Evolutionary conservation across 2,329 filamentous ascomycete species (phyloP).

Genomic region (Phialophora verrucosa): DNA sequence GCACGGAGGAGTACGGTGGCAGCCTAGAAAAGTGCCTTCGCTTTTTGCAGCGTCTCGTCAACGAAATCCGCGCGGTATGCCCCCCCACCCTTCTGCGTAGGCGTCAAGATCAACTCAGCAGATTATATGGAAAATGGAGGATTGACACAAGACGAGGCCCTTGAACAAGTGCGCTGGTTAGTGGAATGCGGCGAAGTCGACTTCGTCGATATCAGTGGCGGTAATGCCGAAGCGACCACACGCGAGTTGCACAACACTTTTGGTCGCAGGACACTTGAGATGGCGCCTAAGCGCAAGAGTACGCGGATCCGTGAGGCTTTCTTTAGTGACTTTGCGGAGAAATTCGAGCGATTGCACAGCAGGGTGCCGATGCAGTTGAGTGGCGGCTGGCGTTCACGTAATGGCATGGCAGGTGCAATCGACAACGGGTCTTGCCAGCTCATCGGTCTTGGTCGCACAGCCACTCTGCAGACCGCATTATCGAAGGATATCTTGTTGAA

Average conservation of each 20-base stretch:
- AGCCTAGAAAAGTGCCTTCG: constrained; percentile 41
- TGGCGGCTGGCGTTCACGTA: background rate
- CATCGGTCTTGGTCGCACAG: background rate
- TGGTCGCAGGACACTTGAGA: background rate
- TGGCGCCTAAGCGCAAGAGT: background rate
- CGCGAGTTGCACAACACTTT: background rate
- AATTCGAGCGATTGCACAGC: background rate
- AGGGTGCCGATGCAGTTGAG: background rate
- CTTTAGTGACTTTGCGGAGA: background rate
- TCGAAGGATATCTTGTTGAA: background rate
- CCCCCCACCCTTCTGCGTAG: constrained; percentile 51
- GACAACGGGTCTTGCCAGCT: background rate
- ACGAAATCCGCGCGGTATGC: constrained; percentile 40
- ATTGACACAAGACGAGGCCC: constrained; percentile 53
- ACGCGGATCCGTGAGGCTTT: background rate
- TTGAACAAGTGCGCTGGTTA: constrained; percentile 62
- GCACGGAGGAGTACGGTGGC: constrained; percentile 57
- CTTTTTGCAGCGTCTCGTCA: background rate
- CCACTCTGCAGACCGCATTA: background rate
- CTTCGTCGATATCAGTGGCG: constrained; percentile 72
- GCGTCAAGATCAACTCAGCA: constrained; percentile 59
- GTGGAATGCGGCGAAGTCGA: constrained; percentile 57
- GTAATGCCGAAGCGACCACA: constrained; percentile 45
- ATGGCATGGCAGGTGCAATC: background rate
- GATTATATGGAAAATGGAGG: constrained; percentile 49